phyloP scores from a whole-genome alignment of 805 yeast genomes.

The Ogataea nakhonphanomensis region DNA sequence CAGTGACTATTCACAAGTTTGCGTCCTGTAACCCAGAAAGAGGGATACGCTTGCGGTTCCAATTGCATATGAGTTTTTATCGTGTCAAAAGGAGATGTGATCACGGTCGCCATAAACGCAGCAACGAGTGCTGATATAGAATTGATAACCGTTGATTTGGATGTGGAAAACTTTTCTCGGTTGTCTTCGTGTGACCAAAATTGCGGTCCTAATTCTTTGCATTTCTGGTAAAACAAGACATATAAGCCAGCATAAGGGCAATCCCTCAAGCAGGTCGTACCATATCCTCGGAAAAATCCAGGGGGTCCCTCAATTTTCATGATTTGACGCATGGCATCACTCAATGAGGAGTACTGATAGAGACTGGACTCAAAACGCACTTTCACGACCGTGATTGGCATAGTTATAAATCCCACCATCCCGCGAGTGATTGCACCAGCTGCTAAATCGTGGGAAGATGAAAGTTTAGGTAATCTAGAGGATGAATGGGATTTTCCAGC shows the following conservation, averaged over 20 bases:
- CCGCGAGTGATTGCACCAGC: constrained; percentile 82
- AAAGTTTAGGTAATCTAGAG: constrained; percentile 65
- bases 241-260: constrained; percentile 97
- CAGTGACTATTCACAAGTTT: constrained; percentile 45
- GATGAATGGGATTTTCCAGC: constrained; percentile 18
- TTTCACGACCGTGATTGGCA: constrained; percentile 92
- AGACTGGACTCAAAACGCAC: constrained; percentile 83
- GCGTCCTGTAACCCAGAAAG: constrained; percentile 39
- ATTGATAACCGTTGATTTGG: constrained; percentile 52
- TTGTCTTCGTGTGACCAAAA: constrained; percentile 1
- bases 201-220: constrained; percentile 56
- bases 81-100: constrained; percentile 94
- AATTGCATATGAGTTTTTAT: constrained; percentile 90
- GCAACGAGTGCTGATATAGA: constrained; percentile 74
- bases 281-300: constrained; percentile 84
- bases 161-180: constrained; percentile 13
- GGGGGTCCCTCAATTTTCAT: constrained; percentile 46
- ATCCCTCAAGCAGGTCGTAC: constrained; percentile 84
- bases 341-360: constrained; percentile 64
- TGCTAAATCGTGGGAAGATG: constrained; percentile 62
- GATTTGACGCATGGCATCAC: constrained; percentile 57
- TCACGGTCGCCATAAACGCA: constrained; percentile 74
- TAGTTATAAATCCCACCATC: constrained; percentile 76
- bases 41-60: constrained; percentile 44
- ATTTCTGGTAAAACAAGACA: constrained; percentile 76